Conservation (phyloP, 768 basidiomycete species). For the Infundibulicybe gibba region DNA sequence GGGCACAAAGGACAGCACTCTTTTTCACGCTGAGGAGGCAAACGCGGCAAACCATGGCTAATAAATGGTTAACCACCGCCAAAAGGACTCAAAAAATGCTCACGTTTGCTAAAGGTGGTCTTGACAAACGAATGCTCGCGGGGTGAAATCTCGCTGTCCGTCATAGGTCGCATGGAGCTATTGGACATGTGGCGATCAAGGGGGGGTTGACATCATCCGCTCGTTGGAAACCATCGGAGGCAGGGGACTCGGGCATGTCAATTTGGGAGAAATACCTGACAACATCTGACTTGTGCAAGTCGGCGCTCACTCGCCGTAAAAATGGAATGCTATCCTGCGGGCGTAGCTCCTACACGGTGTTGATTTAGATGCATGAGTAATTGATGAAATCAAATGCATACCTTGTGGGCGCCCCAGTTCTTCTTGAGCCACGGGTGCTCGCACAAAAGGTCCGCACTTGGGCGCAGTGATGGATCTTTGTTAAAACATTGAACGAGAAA, state of each 20-base stretch:
- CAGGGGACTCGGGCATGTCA: constrained; percentile 40
- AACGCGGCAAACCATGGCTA: constrained; percentile 86
- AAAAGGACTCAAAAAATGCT: constrained; percentile 23
- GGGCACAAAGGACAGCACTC: constrained; percentile 82
- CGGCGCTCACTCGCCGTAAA: constrained; percentile 85
- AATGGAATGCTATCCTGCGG: constrained; percentile 96
- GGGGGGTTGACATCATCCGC: constrained; percentile 32
- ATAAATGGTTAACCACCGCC: constrained; percentile 7
- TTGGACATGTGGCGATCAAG: constrained; percentile 35
- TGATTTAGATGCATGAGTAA: neutral
- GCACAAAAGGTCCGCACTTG: constrained; percentile 79
- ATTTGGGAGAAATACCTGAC: constrained; percentile 49
- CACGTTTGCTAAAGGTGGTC: constrained; percentile 91
- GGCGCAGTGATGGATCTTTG: constrained; percentile 83
- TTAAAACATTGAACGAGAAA: constrained; percentile 88
- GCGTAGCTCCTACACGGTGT: constrained; percentile 60
- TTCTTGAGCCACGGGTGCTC: constrained; percentile 90
- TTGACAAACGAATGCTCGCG: constrained; percentile 85
- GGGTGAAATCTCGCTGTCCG: constrained; percentile 52
- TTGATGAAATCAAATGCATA: constrained; percentile 24
- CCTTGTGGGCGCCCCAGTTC: constrained; percentile 78
- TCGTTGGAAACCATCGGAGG: constrained; percentile 28
- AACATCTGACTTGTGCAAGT: constrained; percentile 71
- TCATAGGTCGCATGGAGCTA: constrained; percentile 32
- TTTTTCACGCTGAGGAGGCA: constrained; percentile 81